Percentiles rank a stretch among this genome's conserved stretches.
Evolutionary conservation across 2,329 filamentous ascomycete species (phyloP).

Genomic region (Achaetomium macrosporum): DNA sequence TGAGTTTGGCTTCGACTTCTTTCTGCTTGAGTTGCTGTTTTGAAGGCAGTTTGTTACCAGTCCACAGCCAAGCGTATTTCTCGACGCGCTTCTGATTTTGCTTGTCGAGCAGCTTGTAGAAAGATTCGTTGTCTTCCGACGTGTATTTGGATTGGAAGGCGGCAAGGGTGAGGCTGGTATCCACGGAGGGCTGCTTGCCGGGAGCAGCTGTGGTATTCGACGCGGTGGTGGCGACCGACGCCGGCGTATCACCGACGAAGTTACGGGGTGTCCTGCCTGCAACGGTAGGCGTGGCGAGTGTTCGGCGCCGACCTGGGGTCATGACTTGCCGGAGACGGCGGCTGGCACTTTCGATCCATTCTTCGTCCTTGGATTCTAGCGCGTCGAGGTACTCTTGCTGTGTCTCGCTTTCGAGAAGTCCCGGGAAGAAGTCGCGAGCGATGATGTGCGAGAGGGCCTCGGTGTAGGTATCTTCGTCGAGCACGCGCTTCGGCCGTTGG

Average conservation of each 20-base stretch:
- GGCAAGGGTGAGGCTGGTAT: conserved; percentile 73
- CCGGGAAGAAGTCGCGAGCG: conserved; percentile 93
- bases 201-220: conserved; percentile 25
- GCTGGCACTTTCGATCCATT: conserved; percentile 81
- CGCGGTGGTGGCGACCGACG: conserved; percentile 40
- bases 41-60: conserved; percentile 78
- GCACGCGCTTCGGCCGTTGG: conserved; percentile 78
- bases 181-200: conserved; percentile 43
- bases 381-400: conserved; percentile 92
- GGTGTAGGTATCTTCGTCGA: conserved; percentile 93
- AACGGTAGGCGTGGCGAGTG: conserved; percentile 26
- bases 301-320: conserved; percentile 60
- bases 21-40: conserved; percentile 69
- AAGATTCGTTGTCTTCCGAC: conserved; percentile 95
- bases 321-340: conserved; percentile 69
- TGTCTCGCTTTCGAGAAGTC: conserved; percentile 74
- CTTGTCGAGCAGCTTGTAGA: conserved; percentile 84
- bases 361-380: conserved; percentile 73
- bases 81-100: conserved; percentile 80
- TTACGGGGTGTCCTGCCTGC: conserved; percentile 55
- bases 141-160: conserved; percentile 91
- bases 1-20: conserved; percentile 47
- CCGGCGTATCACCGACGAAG: conserved; percentile 69
- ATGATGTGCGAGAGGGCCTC: conserved; percentile 90
- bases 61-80: conserved; percentile 86